Conservation (phyloP, 495 filamentous ascomycete genomes). For the Arthonia radiata region DNA sequence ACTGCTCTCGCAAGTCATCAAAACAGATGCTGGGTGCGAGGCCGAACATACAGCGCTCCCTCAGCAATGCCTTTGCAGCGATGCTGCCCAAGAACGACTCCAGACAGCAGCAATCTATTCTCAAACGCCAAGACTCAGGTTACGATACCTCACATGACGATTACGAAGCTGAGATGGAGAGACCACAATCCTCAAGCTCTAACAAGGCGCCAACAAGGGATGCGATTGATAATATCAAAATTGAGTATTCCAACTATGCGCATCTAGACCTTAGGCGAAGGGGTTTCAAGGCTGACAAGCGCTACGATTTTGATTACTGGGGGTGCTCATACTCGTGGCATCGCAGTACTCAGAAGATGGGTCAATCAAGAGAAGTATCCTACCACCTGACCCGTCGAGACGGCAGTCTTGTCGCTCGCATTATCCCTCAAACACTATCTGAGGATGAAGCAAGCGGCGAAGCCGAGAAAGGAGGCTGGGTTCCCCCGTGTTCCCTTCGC, state of each 20-base stretch:
- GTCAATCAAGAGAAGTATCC: slow-evolving; percentile 34
- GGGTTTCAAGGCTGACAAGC: slow-evolving; percentile 43
- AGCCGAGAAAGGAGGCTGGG: slow-evolving; percentile 60
- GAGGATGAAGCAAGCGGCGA: slow-evolving; percentile 47
- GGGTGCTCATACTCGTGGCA: slow-evolving; percentile 69
- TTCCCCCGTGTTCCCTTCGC: slow-evolving; percentile 74
- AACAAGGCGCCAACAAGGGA: slow-evolving; percentile 11
- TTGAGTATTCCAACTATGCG: slow-evolving; percentile 96
- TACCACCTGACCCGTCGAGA: slow-evolving; percentile 55
- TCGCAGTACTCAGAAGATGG: slow-evolving; percentile 36
- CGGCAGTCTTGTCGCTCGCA: slow-evolving; percentile 44
- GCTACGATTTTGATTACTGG: slow-evolving; percentile 87
- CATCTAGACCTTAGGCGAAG: slow-evolving; percentile 61
- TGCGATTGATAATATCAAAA: slow-evolving; percentile 48
- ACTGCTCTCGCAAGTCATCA: slow-evolving; percentile 47
- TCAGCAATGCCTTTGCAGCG: slow-evolving; percentile 48
- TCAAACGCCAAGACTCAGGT: slow-evolving; percentile 32
- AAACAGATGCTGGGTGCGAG: slow-evolving; percentile 21
- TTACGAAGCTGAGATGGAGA: slow-evolving; percentile 21
- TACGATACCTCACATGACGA: slow-evolving; percentile 24
- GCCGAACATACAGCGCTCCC: slow-evolving; percentile 20
- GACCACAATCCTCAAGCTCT: slow-evolving; percentile 8
- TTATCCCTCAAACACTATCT: slow-evolving; percentile 57
- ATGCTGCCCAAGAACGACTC: slow-evolving; percentile 28
- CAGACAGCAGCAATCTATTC: slow-evolving; percentile 19